Conservation (phyloP, 495 filamentous ascomycete species). For the Wilcoxina mikolae region DNA sequence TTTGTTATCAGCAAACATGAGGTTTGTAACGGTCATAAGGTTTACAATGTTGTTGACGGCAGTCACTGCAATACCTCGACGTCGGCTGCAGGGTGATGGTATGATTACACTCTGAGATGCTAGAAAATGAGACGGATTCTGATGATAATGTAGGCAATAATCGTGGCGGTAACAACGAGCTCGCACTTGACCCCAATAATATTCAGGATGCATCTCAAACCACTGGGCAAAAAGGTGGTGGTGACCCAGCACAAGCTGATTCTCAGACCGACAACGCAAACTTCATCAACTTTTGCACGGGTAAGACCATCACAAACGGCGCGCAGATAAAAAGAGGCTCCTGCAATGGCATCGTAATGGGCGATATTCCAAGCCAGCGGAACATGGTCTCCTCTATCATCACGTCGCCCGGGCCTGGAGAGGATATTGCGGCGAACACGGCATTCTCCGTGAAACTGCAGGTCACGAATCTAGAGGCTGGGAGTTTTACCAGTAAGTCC, state of each 20-base stretch:
- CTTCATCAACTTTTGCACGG: conserved; percentile 57
- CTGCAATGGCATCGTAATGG: conserved; percentile 58
- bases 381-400: conserved; percentile 58
- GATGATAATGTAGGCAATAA: no score
- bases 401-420: conserved; percentile 36
- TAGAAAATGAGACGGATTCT: no score
- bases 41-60: no score
- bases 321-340: conserved; percentile 48
- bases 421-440: conserved; percentile 35
- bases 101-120: neutral
- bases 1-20: no score
- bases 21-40: no score
- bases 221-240: conserved; percentile 16
- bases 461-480: conserved; percentile 42
- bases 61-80: no score
- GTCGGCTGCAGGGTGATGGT: no score
- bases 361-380: conserved; percentile 46
- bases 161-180: no score
- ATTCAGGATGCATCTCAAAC: conserved; percentile 21
- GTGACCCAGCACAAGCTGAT: conserved; percentile 15
- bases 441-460: conserved; percentile 47
- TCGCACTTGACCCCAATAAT: conserved; percentile 18
- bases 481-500: conserved; percentile 21
- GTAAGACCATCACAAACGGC: conserved; percentile 56
- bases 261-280: conserved; percentile 35